Percentiles rank a stretch among this genome's conserved stretches.
Evolutionary conservation across 441 rosid genomes (phyloP).

Genomic region (Codiaeum variegatum): DNA sequence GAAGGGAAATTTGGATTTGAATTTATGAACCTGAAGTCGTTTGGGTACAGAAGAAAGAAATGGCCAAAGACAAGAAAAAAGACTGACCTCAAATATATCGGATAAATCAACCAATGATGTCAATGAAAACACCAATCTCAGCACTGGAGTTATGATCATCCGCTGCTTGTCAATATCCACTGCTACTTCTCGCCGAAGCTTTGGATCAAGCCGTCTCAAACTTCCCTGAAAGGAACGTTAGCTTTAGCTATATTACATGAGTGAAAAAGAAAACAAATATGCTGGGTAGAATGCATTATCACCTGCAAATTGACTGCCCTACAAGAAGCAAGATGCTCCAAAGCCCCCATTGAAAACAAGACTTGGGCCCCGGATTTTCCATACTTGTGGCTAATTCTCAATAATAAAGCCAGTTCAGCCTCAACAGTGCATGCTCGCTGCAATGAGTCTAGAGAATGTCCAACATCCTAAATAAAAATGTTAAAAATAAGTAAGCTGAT

Average conservation of each 20-base stretch:
- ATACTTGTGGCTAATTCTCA: conserved; percentile 89
- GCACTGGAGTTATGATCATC: conserved; percentile 59
- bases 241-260: conserved; percentile 23
- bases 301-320: conserved; percentile 71
- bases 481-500: conserved; percentile 5
- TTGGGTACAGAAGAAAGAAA: too few relatives aligned
- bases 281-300: conserved; percentile 16
- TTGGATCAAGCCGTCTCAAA: conserved; percentile 57
- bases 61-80: conserved; percentile 7
- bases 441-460: conserved; percentile 67
- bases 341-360: conserved; percentile 84
- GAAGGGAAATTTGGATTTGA: too few relatives aligned
- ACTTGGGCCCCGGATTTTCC: conserved; percentile 94
- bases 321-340: conserved; percentile 85
- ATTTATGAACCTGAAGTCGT: too few relatives aligned
- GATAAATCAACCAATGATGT: conserved; percentile 81
- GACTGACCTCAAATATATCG: conserved; percentile 80
- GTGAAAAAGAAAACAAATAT: conserved; percentile 14
- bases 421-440: conserved; percentile 87
- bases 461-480: conserved; percentile 46
- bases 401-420: conserved; percentile 77
- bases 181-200: conserved; percentile 52
- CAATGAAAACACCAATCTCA: conserved; percentile 79
- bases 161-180: conserved; percentile 63
- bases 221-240: conserved; percentile 56